Evolutionary conservation across 2,329 filamentous ascomycete species (phyloP).

Genomic region (Lachnellula suecica): DNA sequence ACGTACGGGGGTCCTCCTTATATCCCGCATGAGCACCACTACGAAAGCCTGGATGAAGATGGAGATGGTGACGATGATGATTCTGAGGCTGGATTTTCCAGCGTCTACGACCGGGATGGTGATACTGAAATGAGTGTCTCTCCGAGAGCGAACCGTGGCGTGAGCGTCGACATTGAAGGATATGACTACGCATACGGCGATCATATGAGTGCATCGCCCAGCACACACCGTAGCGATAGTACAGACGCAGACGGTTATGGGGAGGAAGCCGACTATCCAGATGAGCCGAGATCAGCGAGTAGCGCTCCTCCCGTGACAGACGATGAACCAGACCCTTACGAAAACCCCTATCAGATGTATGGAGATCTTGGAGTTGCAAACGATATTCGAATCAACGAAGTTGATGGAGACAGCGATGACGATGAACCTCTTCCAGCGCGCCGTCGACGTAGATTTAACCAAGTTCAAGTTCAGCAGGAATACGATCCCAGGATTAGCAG

Average conservation of each 20-base stretch:
- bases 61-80: slow-evolving; percentile 27
- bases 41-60: slow-evolving; percentile 11
- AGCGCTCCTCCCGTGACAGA: slow-evolving; percentile 8
- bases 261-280: slow-evolving; percentile 3
- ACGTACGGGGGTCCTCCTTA: slow-evolving; percentile 10
- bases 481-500: slow-evolving; percentile 32
- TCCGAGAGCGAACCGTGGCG: slow-evolving; percentile 15
- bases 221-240: slow-evolving; percentile 13
- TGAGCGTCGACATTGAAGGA: slow-evolving; percentile 9
- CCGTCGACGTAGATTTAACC: slow-evolving; percentile 19
- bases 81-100: slow-evolving; percentile 18
- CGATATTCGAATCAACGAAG: slow-evolving; percentile 24
- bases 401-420: slow-evolving; percentile 28
- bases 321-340: slow-evolving; percentile 1
- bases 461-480: slow-evolving; percentile 22
- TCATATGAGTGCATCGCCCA: slow-evolving; percentile 33
- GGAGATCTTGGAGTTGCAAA: slow-evolving; percentile 25
- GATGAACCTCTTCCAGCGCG: slow-evolving; percentile 19
- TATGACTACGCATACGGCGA: no score
- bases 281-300: slow-evolving; percentile 7
- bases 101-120: slow-evolving; percentile 31
- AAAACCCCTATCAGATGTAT: slow-evolving; percentile 1
- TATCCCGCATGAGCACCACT: slow-evolving; percentile 8
- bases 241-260: slow-evolving; percentile 3
- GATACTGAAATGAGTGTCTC: slow-evolving; percentile 36